A percentile compares a stretch with the other conserved stretches of the same genome.
These are phyloP conservation scores for Prillingera fragicola DNA, from an alignment of 1,284 basidiomycete species.

Conservation along the genomic window DNA sequence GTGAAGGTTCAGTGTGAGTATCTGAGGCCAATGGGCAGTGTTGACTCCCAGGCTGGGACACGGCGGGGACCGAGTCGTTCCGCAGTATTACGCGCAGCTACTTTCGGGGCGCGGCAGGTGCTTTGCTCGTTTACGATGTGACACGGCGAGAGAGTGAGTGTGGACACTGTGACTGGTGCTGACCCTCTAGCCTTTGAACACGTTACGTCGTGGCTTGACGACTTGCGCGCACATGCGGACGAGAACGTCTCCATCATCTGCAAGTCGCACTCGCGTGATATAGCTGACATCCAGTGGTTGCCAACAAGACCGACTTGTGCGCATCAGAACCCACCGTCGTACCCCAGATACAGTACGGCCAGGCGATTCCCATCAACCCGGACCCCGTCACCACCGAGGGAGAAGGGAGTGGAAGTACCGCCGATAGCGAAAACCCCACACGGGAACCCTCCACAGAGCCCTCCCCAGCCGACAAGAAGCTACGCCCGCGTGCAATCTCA, in stretches of 20 bases:
- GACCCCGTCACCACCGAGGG: neutral
- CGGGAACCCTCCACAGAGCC: neutral
- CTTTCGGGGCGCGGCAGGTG: conserved; percentile 88
- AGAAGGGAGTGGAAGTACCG: neutral
- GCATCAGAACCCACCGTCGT: conserved; percentile 20
- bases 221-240: conserved; percentile 39
- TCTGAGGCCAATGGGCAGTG: neutral
- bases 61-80: conserved; percentile 44
- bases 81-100: conserved; percentile 82
- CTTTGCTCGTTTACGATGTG: conserved; percentile 91
- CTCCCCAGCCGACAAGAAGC: conserved; percentile 3
- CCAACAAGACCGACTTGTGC: conserved; percentile 45
- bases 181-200: conserved; percentile 38
- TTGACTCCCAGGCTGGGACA: conserved; percentile 41
- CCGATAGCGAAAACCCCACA: neutral
- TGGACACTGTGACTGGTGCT: neutral
- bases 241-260: conserved; percentile 43
- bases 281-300: conserved; percentile 29
- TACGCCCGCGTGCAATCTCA: conserved; percentile 27
- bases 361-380: conserved; percentile 20
- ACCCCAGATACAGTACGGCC: conserved; percentile 30
- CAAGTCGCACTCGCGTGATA: conserved; percentile 8
- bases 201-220: conserved; percentile 40
- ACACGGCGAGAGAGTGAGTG: conserved; percentile 58
- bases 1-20: conserved; percentile 46